Evolutionary conservation across 441 rosid genomes (phyloP).

Genomic region (Populus tomentosa): DNA sequence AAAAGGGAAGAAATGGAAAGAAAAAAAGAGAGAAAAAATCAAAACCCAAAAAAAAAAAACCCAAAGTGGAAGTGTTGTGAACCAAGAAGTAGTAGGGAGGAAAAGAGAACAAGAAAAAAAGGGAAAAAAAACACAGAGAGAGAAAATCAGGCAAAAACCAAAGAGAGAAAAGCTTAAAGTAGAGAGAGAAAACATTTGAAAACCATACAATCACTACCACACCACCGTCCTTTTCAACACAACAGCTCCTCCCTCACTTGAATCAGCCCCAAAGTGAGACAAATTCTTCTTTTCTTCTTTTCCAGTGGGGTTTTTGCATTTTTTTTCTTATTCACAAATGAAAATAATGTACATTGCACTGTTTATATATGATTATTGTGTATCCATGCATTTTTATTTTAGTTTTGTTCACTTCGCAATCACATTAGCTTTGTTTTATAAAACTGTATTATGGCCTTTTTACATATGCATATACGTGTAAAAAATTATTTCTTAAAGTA

Average conservation of each 20-base stretch:
- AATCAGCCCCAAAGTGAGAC: not conserved
- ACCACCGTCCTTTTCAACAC: too few species aligned
- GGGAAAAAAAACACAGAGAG: too few species aligned
- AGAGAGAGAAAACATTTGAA: conserved; percentile 1
- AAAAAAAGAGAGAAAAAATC: not conserved
- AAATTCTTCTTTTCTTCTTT: not conserved
- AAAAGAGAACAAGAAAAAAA: not conserved
- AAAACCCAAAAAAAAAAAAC: too few species aligned
- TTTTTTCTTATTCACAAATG: not conserved
- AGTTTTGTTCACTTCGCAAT: too few species aligned
- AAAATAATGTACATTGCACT: not conserved
- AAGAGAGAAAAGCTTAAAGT: not conserved
- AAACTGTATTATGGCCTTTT: too few species aligned
- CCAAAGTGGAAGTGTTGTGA: too few species aligned
- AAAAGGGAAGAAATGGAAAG: not conserved
- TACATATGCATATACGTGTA: too few species aligned
- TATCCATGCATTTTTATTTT: not conserved
- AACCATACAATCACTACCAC: not conserved
- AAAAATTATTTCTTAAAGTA: too few species aligned
- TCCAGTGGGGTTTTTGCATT: not conserved
- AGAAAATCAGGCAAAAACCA: not conserved
- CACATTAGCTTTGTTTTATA: too few species aligned
- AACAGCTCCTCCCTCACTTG: too few species aligned
- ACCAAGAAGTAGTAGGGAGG: too few species aligned
- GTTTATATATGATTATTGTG: not conserved